Base-by-base conservation (phyloP, 441 rosid genomes). In the Macaranga tanarius region DNA sequence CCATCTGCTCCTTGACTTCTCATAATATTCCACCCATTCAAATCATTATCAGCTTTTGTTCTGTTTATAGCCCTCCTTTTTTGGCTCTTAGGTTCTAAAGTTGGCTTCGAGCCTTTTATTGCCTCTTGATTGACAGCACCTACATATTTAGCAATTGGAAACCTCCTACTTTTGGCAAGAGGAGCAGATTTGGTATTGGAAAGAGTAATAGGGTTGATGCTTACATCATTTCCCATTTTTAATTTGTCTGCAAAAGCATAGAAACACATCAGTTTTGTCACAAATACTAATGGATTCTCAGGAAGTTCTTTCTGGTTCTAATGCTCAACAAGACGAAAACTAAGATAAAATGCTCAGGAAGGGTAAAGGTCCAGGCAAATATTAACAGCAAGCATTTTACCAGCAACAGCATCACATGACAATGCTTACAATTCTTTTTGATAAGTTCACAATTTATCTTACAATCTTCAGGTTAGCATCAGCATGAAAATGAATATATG, bases 1-100 rank as follows among this genome's bases (percentile, higher is more conserved):
- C 93, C 98, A 79, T 93, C 97, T 80, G 89, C 90, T 54, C 95
- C 97, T 80, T 92, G 97, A 77, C 97, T 88, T 76, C 83, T 92
- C 70, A 84, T 76, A 60, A 80, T 74, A 69, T 78, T 87, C 87
- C 84, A 64, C 81, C 83, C 82, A 74, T 78, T 77, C 55, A 83
- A 54, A 66, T 84, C 81, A 70, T 87, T 86, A 34, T 62, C 72
- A 70, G 64, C 80, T 77, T 85, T 89, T 69, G 59, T 75, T 76
- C 84, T 85, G 42, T 79, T 82, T 44, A 77, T 69, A 31, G 75
- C 76, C 82, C 84, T 89, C 86, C 76, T 86, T 71, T 85, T 86
- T 72, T 78, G 83, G 75, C 82, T 83, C 84, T 83, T 88, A 67
- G 78, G 78, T 65, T 88, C 91, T 62, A 85, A 71, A 74, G 73